Evolutionary conservation across 1,284 basidiomycete genomes (phyloP), one percentile per base, ranked within the genome.

Genomic region (Ceratobasidium sp.): DNA sequence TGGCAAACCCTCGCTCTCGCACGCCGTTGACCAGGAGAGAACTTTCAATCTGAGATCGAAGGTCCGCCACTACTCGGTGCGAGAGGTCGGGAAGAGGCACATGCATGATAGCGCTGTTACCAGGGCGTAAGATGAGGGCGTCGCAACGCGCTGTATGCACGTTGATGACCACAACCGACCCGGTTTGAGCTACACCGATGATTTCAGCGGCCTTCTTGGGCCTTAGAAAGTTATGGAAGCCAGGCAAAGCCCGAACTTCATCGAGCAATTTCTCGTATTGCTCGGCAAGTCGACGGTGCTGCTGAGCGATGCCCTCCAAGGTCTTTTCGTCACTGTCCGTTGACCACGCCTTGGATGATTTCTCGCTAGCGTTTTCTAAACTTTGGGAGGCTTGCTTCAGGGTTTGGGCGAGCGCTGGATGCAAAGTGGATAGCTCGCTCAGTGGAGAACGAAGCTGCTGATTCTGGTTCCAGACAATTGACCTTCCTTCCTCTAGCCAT

Each of bases 131-230:
- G 36, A 41, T 11, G 36, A 41, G 36, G 4, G 36, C 36, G 36
- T 41, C 36, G 11, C 67, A 45, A n/a, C 22, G 15, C 17, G 8
- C 9, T 44, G 41, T 24, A 22, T 27, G 15, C 11, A 73, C 50
- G 74, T 77, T 77, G 53, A 77, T 27, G 17, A 76, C 54, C n/a
- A 76, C 62, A 11, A 77, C 60, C 9, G 76, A 75, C 2, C 76
- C 76, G 17, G 50, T 14, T 1, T 17, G n/a, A 27, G 75, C 75
- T 1, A 64, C 75, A 7, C 44, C 6, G 11, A 51, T 22, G 1
- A 77, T 27, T 19, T 62, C 36, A 41, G 36, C 36, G 11, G 36
- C 36, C 11, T 11, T 41, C 36, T 4, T 41, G 11, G 36, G 36
- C 11, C 36, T 41, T 11, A 41, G 11, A 41, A 41, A 41, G 11